Evolutionary conservation across 805 yeast genomes (phyloP).

Genomic region (Cyberlindnera suaveolens): DNA sequence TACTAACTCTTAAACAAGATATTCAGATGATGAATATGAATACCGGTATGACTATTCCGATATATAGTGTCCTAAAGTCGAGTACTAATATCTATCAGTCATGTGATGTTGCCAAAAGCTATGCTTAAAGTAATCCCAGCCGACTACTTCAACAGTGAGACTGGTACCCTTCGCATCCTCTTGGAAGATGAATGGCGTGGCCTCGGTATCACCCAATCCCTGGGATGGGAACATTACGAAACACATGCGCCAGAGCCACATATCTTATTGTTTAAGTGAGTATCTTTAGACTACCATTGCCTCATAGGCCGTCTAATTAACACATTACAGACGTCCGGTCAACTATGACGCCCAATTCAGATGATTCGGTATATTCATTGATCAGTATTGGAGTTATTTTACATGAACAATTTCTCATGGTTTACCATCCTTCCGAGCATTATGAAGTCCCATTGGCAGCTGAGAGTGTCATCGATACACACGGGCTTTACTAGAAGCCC

Average conservation of each 20-base stretch:
- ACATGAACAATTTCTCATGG: too few relatives aligned
- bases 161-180: constrained; percentile 87
- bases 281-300: neutral
- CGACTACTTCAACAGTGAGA: constrained; percentile 88
- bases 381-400: too few relatives aligned
- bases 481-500: too few relatives aligned
- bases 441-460: too few relatives aligned
- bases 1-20: constrained; percentile 34
- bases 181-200: constrained; percentile 99
- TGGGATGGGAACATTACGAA: constrained; percentile 98
- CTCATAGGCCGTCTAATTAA: neutral
- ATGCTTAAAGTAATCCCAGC: constrained; percentile 92
- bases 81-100: constrained; percentile 37
- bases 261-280: constrained; percentile 69
- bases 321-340: constrained; percentile 42
- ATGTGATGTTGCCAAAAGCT: constrained; percentile 93
- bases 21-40: constrained; percentile 87
- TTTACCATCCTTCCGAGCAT: too few relatives aligned
- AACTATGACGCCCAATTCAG: constrained; percentile 36
- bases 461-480: too few relatives aligned
- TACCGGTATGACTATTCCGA: constrained; percentile 42
- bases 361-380: neutral
- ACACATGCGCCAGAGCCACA: constrained; percentile 99
- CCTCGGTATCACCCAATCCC: constrained; percentile 90
- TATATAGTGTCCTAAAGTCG: neutral